Evolutionary conservation across 208 protist genomes (phyloP).

Genomic region (Entamoeba dispar): DNA sequence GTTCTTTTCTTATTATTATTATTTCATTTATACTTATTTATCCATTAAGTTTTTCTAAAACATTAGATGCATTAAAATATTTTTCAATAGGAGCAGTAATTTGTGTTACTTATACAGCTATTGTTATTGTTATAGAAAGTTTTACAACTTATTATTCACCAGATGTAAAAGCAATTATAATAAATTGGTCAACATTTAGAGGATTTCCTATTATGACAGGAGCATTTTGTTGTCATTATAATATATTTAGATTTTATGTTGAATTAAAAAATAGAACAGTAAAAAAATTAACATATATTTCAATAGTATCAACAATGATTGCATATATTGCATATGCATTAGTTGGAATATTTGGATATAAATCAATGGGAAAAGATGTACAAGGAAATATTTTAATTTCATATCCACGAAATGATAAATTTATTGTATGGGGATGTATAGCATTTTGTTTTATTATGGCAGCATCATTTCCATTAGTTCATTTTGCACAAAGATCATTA

Average conservation of each 20-base stretch:
- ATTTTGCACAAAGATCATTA: background rate
- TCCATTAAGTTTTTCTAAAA: background rate
- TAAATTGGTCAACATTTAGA: background rate
- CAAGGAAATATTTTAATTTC: background rate
- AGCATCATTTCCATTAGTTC: background rate
- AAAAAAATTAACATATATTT: background rate
- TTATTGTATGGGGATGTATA: background rate
- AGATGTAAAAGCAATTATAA: background rate
- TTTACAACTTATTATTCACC: background rate
- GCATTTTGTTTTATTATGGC: background rate
- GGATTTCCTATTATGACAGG: background rate
- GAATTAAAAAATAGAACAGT: background rate
- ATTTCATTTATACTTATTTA: background rate
- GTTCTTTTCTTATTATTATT: background rate
- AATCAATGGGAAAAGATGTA: background rate
- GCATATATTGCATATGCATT: background rate
- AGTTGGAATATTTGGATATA: conserved; percentile 1
- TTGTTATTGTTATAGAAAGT: background rate
- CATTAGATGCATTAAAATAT: background rate
- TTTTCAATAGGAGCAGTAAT: background rate
- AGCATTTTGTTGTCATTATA: background rate
- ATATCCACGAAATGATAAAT: background rate
- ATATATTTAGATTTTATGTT: background rate
- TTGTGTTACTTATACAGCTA: background rate
- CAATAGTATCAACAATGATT: background rate